These are phyloP conservation scores for Schoenoplectus triqueter DNA, from an alignment of 202 grass and related monocot genomes.

Conservation along the genomic window DNA sequence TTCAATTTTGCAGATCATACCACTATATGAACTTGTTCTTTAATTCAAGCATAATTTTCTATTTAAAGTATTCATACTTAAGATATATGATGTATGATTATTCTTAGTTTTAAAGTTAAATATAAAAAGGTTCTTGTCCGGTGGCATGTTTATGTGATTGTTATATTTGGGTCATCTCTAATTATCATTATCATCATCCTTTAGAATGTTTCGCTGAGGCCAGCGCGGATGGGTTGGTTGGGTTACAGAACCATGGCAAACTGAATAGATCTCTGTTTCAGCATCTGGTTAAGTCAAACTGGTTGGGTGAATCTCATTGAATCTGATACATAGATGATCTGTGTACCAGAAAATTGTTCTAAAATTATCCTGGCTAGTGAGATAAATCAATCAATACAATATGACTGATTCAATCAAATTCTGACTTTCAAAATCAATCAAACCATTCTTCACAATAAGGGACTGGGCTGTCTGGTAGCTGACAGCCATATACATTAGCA, in stretches of 20 bases:
- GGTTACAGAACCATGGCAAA: not conserved
- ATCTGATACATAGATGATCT: not conserved
- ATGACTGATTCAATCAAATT: not conserved
- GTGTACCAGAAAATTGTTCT: not conserved
- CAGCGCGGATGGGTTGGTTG: not conserved
- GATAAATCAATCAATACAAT: not conserved
- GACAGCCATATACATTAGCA: not conserved
- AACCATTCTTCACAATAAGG: not conserved
- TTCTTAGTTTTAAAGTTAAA: too few species aligned
- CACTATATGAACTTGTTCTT: not conserved
- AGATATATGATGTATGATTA: not conserved
- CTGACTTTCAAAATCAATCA: not conserved
- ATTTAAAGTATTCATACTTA: not conserved
- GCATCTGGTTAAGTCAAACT: not conserved
- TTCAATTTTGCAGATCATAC: not conserved
- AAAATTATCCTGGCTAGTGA: not conserved
- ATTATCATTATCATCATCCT: not conserved
- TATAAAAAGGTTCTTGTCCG: not conserved
- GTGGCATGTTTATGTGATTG: not conserved
- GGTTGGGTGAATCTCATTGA: not conserved
- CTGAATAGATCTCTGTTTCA: not conserved
- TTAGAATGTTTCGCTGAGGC: not conserved
- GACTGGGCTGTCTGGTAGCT: not conserved
- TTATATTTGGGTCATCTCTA: slow-evolving; percentile 1
- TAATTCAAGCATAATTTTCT: not conserved